phyloP scores from a whole-genome alignment of 495 filamentous ascomycete species.

The Cryomyces antarcticus region DNA sequence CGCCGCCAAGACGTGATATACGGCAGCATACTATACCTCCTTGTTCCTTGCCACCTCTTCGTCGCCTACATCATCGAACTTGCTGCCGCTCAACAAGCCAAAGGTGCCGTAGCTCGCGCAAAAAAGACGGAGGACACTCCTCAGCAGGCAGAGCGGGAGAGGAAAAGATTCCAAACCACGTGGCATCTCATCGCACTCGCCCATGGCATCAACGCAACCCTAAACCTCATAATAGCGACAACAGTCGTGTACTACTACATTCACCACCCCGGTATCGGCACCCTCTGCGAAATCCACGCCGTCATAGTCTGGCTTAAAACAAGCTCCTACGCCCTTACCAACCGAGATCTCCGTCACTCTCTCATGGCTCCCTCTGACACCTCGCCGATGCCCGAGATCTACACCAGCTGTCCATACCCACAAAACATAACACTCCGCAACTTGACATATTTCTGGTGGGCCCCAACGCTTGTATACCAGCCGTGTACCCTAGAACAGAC shows the following conservation, averaged over 20 bases:
- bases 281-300: slow-evolving; percentile 73
- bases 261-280: slow-evolving; percentile 84
- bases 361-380: slow-evolving; percentile 43
- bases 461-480: slow-evolving; percentile 90
- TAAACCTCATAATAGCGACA: slow-evolving; percentile 65
- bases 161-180: slow-evolving; percentile 37
- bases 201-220: slow-evolving; percentile 64
- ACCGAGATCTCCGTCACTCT: slow-evolving; percentile 81
- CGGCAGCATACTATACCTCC: slow-evolving; percentile 54
- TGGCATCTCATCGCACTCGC: slow-evolving; percentile 60
- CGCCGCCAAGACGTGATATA: slow-evolving; percentile 55
- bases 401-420: slow-evolving; percentile 70
- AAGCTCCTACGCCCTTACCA: slow-evolving; percentile 88
- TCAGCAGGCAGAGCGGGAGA: slow-evolving; percentile 29
- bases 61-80: slow-evolving; percentile 76
- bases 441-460: slow-evolving; percentile 88
- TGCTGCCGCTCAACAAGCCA: slow-evolving; percentile 56
- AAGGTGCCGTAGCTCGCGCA: slow-evolving; percentile 36
- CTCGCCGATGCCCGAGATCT: slow-evolving; percentile 54
- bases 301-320: slow-evolving; percentile 93
- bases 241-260: slow-evolving; percentile 73
- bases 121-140: slow-evolving; percentile 29
- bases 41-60: slow-evolving; percentile 78
- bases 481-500: slow-evolving; percentile 75
- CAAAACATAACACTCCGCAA: slow-evolving; percentile 73